Evolutionary conservation across 176 grass and related monocot genomes (phyloP), one percentile per base, ranked within the genome.

Genomic region (Rhipidocladum racemiflorum): DNA sequence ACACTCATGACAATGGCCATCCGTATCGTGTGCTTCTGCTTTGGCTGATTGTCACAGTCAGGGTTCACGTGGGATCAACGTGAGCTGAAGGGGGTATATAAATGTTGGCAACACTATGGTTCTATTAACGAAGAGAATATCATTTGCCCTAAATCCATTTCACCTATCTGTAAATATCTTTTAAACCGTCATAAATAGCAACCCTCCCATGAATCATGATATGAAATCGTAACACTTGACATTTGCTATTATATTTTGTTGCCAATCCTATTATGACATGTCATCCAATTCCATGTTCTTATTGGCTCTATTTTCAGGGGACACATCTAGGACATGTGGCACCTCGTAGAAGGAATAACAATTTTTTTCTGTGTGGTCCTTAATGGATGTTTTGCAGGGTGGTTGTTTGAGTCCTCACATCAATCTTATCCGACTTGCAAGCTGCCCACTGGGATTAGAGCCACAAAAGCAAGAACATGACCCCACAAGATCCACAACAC

Each of bases 401-500:
- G 20, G 38, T 53, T 77, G 32, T 56, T 42, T 40, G 32, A 84
- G 81, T 84, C 75, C 45, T 56, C 71, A 65, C 81, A 44, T 68
- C 38, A 84, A 9, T 56, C 71, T 76, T 59, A 71, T 86, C 84
- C 74, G 62, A 69, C 63, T 28, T 70, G 65, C 38, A 46, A 48
- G 28, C 43, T 25, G 27, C 55, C 7, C 20, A 28, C 42, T 27
- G 6, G 21, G 6, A 60, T 34, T 61, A 49, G 48, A 70, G 42
- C 83, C 84, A 86, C 65, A 86, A 72, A 72, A 69, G 43, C 30
- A 55, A 28, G 30, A 63, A 12, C 39, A 32, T 12, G 76, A 38
- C 75, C 75, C 84, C 66, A 86, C 75, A 65, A 79, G 21, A 86
- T 86, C 84, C 75, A 43, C 15, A 86, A 72, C 66, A 79, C 75